phyloP scores from a whole-genome alignment of 768 basidiomycete species.

The Terana coerulea region DNA sequence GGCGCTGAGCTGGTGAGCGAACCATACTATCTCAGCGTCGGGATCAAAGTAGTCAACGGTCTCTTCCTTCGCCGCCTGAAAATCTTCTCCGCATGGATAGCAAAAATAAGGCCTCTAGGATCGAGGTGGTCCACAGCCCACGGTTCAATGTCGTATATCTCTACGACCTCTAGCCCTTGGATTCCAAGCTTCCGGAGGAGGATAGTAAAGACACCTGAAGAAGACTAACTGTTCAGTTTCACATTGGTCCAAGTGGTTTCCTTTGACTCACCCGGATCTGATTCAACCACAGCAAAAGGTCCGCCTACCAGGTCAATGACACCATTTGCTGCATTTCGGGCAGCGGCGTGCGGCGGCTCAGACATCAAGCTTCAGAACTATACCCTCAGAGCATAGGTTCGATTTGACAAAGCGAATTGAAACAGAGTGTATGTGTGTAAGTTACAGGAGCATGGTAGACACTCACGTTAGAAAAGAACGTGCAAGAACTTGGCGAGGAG shows the following conservation, averaged over 20 bases:
- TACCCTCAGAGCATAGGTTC: too few species aligned
- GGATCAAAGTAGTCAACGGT: constrained; percentile 33
- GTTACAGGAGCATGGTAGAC: too few species aligned
- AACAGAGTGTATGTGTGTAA: too few species aligned
- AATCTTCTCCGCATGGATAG: constrained; percentile 48
- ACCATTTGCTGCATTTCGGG: too few species aligned
- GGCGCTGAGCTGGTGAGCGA: constrained; percentile 63
- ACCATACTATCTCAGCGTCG: constrained; percentile 57
- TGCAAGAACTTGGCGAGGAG: background rate
- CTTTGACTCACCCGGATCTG: constrained; percentile 31
- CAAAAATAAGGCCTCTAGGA: constrained; percentile 60
- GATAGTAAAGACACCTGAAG: constrained; percentile 53
- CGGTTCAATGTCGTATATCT: constrained; percentile 60
- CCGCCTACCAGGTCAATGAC: constrained; percentile 51
- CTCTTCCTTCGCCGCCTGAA: background rate
- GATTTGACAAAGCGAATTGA: too few species aligned
- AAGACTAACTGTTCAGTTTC: background rate
- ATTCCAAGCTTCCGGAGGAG: constrained; percentile 53
- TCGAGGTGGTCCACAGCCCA: constrained; percentile 59
- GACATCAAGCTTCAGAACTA: too few species aligned
- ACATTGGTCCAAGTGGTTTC: too few species aligned
- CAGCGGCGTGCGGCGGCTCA: too few species aligned
- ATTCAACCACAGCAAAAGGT: constrained; percentile 60
- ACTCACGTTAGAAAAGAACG: background rate
- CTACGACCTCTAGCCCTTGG: constrained; percentile 47